phyloP scores from a whole-genome alignment of 129 eudicot genomes.

The Arctium minus region DNA sequence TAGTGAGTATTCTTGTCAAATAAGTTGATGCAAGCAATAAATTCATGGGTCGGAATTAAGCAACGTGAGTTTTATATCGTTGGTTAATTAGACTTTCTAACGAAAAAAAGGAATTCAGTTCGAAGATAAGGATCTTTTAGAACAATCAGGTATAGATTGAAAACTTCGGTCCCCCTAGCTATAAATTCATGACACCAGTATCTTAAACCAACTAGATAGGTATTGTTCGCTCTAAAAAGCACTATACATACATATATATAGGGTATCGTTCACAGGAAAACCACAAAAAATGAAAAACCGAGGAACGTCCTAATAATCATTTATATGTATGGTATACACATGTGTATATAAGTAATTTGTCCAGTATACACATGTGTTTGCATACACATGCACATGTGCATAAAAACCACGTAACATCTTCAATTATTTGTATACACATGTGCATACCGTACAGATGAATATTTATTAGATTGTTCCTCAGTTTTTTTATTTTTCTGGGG shows the following conservation, averaged over 20 bases:
- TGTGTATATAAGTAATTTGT: too few species aligned
- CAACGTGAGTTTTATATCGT: background rate
- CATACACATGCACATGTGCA: too few species aligned
- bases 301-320: too few species aligned
- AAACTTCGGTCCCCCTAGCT: background rate
- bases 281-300: too few species aligned
- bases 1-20: background rate
- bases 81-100: background rate
- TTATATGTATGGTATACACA: too few species aligned
- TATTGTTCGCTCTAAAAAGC: background rate
- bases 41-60: background rate
- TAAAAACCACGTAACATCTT: too few species aligned
- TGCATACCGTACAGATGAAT: too few species aligned
- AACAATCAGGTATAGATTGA: background rate
- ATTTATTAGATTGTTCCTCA: too few species aligned
- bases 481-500: too few species aligned
- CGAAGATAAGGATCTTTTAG: background rate
- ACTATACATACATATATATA: background rate
- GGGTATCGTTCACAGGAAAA: too few species aligned
- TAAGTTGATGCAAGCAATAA: background rate
- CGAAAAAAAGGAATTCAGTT: background rate
- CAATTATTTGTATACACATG: too few species aligned
- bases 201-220: background rate
- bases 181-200: background rate
- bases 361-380: too few species aligned